Evolutionary conservation across 192 early-diverging fungal genomes (phyloP), one percentile per base, ranked within the genome.

Genomic region (Rhizophagus clarus): DNA sequence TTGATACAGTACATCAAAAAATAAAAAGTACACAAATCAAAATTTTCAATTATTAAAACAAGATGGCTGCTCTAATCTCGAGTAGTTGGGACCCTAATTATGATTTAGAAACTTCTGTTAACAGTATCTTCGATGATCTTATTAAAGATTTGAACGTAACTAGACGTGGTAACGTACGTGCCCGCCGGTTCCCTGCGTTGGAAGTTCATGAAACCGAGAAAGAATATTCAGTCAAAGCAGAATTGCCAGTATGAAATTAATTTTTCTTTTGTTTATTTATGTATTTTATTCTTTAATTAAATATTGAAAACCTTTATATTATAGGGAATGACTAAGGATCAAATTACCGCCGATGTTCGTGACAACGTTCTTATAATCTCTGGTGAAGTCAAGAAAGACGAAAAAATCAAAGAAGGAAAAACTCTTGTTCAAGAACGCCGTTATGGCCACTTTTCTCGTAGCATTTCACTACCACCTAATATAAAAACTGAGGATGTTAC

Each of bases 271-370:
- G n/a, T n/a, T 67, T 67, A 10, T n/a, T n/a, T n/a, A n/a, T n/a
- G n/a, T n/a, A n/a, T n/a, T n/a, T n/a, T n/a, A n/a, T n/a, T n/a
- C n/a, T 29, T 14, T 10, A 11, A 24, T 26, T n/a, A n/a, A n/a
- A 24, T 67, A 29, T 24, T 28, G 7, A n/a, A n/a, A n/a, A n/a
- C n/a, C n/a, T n/a, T n/a, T n/a, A n/a, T n/a, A n/a, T 37, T 29
- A 17, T 49, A 75, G 73, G 91, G 90, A 10, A 81, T 90, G 29
- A 72, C 51, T 32, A 88, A 91, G 74, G 87, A 90, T 20, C 82
- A 91, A 29, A 80, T 92, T 70, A 83, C 87, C 67, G 40, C 91
- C n/a, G 82, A 85, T 15, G 70, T 86, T 34, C 82, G 81, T 22
- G 89, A 88, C 34, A 82, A 90, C 37, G 47, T 76, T 37, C 60